These are phyloP conservation scores for Hygrocybe coccinea DNA, from an alignment of 768 basidiomycete genomes.

Conservation along the genomic window DNA sequence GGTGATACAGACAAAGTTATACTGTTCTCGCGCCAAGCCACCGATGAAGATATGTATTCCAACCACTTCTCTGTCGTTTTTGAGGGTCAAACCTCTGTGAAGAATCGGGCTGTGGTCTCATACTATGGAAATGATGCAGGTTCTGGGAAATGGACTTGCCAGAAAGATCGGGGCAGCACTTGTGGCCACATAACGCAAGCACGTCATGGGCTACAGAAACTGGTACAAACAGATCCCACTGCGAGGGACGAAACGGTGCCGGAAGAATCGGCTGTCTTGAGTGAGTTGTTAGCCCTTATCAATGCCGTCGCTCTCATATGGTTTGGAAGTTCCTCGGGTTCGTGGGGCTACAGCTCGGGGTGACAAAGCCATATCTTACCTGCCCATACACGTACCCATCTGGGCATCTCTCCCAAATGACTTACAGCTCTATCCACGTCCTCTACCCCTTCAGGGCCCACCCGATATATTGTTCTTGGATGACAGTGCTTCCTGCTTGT, in stretches of 20 bases:
- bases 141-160: constrained; percentile 8
- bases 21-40: constrained; percentile 8
- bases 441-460: neutral
- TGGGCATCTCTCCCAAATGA: constrained; percentile 12
- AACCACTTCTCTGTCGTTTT: constrained; percentile 9
- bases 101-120: constrained; percentile 6
- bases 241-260: constrained; percentile 1
- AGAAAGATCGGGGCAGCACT: constrained; percentile 1
- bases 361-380: constrained; percentile 6
- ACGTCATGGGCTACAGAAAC: constrained; percentile 7
- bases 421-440: neutral
- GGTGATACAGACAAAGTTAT: neutral
- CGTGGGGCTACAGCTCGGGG: neutral
- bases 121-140: constrained; percentile 7
- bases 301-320: neutral
- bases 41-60: constrained; percentile 3
- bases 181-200: constrained; percentile 10
- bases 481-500: neutral
- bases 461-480: neutral
- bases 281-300: neutral
- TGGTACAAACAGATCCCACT: constrained; percentile 3
- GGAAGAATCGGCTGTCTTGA: neutral
- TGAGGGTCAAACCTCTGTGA: neutral
- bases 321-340: constrained; percentile 2
- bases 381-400: constrained; percentile 9